Conservation (phyloP, 768 basidiomycete genomes). For the Leccinum olivaceopallidum region DNA sequence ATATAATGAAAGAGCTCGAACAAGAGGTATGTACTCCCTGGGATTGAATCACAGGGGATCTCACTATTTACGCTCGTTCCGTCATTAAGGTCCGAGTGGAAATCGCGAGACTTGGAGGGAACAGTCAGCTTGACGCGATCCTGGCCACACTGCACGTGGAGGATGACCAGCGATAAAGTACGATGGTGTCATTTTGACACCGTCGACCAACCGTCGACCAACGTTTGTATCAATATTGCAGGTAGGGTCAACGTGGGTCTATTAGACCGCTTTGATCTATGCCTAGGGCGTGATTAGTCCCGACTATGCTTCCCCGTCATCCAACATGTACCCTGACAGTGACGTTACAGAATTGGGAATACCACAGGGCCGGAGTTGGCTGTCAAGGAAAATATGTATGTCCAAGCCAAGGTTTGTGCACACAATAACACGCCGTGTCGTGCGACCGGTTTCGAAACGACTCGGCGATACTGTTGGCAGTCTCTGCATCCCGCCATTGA, state of each 20-base stretch:
- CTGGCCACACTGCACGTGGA: conserved; percentile 54
- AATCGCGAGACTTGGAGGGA: conserved; percentile 77
- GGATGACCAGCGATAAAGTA: conserved; percentile 8
- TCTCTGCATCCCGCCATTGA: neutral
- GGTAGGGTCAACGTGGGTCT: neutral
- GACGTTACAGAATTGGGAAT: neutral
- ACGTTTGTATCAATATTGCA: neutral
- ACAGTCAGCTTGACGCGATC: conserved; percentile 57
- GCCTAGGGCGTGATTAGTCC: no score
- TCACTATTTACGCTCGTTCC: neutral
- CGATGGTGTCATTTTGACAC: neutral
- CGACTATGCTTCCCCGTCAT: neutral
- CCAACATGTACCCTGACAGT: neutral
- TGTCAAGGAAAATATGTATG: no score
- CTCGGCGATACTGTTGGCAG: no score
- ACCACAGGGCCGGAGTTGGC: no score
- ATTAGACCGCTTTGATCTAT: neutral
- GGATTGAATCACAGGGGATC: neutral
- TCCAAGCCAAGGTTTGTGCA: no score
- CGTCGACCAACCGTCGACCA: neutral
- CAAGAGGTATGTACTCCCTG: conserved; percentile 39
- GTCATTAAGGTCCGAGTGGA: conserved; percentile 51
- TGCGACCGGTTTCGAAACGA: no score
- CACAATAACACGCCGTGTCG: no score
- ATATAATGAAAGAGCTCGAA: conserved; percentile 67